These are phyloP conservation scores for Amanita muscaria DNA, from an alignment of 768 basidiomycete genomes.

Conservation along the genomic window DNA sequence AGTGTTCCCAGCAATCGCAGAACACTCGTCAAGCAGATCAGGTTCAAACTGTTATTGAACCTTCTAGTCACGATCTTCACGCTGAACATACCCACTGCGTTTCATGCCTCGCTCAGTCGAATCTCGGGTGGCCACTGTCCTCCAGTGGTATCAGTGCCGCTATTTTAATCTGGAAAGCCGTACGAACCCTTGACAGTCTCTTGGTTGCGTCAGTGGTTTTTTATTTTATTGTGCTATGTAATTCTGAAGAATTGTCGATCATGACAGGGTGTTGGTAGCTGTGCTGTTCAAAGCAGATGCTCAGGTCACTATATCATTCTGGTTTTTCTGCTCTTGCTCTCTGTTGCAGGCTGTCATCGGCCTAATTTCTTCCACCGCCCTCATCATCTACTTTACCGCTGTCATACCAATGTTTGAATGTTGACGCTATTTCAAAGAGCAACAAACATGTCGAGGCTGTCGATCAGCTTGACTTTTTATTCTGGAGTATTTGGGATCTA, in stretches of 20 bases:
- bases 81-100: too few species aligned
- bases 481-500: slow-evolving; percentile 1
- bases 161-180: not conserved
- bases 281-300: not conserved
- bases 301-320: not conserved
- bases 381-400: slow-evolving; percentile 2
- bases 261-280: not conserved
- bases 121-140: too few species aligned
- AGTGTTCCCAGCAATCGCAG: too few species aligned
- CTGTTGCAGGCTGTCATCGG: not conserved
- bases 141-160: slow-evolving; percentile 21
- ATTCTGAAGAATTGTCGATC: not conserved
- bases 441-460: not conserved
- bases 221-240: not conserved
- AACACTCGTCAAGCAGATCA: too few species aligned
- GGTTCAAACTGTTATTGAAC: too few species aligned
- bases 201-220: not conserved
- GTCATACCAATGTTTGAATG: not conserved
- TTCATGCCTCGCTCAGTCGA: too few species aligned
- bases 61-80: too few species aligned
- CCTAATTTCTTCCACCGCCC: not conserved
- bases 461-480: not conserved
- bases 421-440: too few species aligned
- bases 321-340: slow-evolving; percentile 1
- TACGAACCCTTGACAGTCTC: not conserved